Evolutionary conservation across 176 grass and related monocot species (phyloP).

Genomic region (Carex pumila): DNA sequence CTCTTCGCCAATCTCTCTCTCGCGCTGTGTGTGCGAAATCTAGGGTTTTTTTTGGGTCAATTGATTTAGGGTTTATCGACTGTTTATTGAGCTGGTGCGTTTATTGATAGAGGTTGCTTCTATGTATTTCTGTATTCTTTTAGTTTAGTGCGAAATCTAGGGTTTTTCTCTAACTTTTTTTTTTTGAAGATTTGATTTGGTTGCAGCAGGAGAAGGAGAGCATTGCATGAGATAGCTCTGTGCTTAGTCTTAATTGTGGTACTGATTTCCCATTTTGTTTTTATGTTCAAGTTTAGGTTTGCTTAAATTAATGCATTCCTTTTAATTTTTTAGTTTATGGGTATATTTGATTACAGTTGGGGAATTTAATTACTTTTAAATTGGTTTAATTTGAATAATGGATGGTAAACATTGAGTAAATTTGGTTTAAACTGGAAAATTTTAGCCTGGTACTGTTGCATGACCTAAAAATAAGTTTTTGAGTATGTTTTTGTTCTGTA

Average conservation of each 20-base stretch:
- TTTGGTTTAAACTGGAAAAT: not conserved
- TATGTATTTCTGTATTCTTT: not conserved
- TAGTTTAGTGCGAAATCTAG: not conserved
- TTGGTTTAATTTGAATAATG: not conserved
- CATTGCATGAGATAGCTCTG: not conserved
- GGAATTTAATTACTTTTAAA: not conserved
- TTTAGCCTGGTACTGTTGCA: not conserved
- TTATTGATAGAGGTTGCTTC: not conserved
- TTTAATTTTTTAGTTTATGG: not conserved
- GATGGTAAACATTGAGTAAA: not conserved
- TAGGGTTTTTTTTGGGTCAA: no score
- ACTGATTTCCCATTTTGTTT: not conserved
- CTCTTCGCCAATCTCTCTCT: not conserved
- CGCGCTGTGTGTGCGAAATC: no score
- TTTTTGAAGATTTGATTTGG: not conserved
- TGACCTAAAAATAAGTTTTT: not conserved
- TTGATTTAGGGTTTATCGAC: not conserved
- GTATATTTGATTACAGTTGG: not conserved
- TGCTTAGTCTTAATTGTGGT: not conserved
- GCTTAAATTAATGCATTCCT: not conserved
- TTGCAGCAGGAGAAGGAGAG: not conserved
- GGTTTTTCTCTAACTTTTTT: not conserved
- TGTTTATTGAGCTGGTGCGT: not conserved
- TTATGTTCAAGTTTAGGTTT: not conserved
- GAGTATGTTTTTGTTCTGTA: no score